Evolutionary conservation across 1,284 basidiomycete species (phyloP), one percentile per base, ranked within the genome.

Genomic region (Cryptococcus sp.): DNA sequence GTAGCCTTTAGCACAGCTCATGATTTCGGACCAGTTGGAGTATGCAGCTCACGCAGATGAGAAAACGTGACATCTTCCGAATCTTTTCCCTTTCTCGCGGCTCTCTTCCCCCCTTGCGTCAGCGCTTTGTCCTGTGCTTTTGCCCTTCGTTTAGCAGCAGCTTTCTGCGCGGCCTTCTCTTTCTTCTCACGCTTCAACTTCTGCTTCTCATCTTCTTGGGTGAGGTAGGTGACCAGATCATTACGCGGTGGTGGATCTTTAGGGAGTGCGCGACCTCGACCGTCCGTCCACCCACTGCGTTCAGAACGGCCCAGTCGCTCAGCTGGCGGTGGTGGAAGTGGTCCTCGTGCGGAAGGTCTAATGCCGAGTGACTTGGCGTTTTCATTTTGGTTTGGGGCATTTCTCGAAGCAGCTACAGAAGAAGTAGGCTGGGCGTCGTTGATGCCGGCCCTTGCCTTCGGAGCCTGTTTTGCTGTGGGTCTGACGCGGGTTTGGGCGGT

Each of bases 281-380:
- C 25, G 50, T 66, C 56, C 11, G 35, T 47, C 70, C 70, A 71
- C 4, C 64, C 64, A n/a, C 44, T 62, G 13, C 53, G 47, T n/a
- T 50, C 50, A 31, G 15, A 17, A 42, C 39, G 45, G 23, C 53
- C 59, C 15, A 38, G n/a, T 35, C 56, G 47, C 7, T 38, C 49
- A 11, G 50, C 52, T 38, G 39, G 53, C 19, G 23, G 25, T 3
- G 47, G 13, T 39, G 51, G 47, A 22, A 40, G 39, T 23, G 20
- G 42, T 25, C 23, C 45, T n/a, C 27, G 11, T 6, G 19, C 23
- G 23, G 47, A 23, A 10, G 46, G 23, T 16, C 38, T 53, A n/a
- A 19, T 52, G 38, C 10, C 50, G 42, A 45, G 16, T 22, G 42
- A 22, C 31, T 45, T 22, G 42, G 42, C 8, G 15, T 5, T 22